These are phyloP conservation scores for Pneumocystis wakefieldiae DNA, from an alignment of 1,139 yeast species.

Conservation along the genomic window DNA sequence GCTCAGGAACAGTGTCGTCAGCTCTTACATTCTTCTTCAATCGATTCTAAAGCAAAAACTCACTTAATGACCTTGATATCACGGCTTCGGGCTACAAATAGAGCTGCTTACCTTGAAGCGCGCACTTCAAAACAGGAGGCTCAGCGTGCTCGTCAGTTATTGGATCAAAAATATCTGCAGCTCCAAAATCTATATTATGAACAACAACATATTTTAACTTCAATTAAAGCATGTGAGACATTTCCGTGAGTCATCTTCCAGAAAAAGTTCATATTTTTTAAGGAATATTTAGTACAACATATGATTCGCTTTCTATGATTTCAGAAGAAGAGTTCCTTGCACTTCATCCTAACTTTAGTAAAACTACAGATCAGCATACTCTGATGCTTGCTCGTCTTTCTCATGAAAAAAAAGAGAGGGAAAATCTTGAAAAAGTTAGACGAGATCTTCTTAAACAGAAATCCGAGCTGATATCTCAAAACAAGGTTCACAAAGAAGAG, in stretches of 20 bases:
- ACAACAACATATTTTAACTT: conserved; percentile 22
- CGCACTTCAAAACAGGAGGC: conserved; percentile 17
- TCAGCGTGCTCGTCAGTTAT: conserved; percentile 17
- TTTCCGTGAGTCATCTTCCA: conserved; percentile 12
- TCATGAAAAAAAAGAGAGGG: conserved; percentile 21
- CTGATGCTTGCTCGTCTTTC: conserved; percentile 21
- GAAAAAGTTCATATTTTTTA: neutral
- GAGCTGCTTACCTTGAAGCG: conserved; percentile 18
- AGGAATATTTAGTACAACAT: conserved; percentile 16
- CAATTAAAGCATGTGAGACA: conserved; percentile 20
- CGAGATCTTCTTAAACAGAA: conserved; percentile 18
- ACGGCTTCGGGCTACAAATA: conserved; percentile 18
- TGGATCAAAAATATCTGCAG: conserved; percentile 21
- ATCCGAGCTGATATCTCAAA: conserved; percentile 17
- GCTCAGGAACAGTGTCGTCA: neutral
- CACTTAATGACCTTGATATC: conserved; percentile 15
- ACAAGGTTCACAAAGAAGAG: conserved; percentile 19
- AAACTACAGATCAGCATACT: conserved; percentile 16
- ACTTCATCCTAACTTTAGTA: conserved; percentile 19
- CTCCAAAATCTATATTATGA: conserved; percentile 24
- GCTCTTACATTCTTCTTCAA: neutral
- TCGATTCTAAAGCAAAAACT: conserved; percentile 1
- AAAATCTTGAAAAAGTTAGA: conserved; percentile 18
- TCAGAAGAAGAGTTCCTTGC: conserved; percentile 20
- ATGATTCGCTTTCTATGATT: conserved; percentile 21